Evolutionary conservation across 306 rosid genomes (phyloP).

Genomic region (Arachis hypogaea): DNA sequence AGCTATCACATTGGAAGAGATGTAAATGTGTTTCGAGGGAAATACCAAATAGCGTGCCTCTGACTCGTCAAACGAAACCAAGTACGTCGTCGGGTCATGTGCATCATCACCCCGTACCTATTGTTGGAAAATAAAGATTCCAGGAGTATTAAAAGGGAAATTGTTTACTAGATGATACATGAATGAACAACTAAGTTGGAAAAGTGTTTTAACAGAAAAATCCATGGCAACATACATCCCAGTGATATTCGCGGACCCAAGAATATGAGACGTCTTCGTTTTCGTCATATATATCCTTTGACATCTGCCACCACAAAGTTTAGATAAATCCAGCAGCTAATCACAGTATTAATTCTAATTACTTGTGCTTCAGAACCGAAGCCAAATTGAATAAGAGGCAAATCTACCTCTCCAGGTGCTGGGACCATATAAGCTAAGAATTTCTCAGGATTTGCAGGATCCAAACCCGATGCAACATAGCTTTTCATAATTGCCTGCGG

Average conservation of each 20-base stretch:
- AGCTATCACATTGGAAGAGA: not conserved
- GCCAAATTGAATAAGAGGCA: conserved; percentile 15
- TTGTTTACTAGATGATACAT: not conserved
- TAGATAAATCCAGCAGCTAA: conserved; percentile 33
- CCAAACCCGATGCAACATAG: conserved; percentile 68
- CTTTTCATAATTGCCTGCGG: conserved; percentile 92
- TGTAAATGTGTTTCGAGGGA: conserved; percentile 21
- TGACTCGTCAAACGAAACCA: conserved; percentile 82
- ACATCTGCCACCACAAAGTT: conserved; percentile 68
- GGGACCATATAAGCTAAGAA: conserved; percentile 97
- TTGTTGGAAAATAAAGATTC: conserved; percentile 12
- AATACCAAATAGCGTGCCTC: conserved; percentile 89
- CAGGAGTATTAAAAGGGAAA: conserved; percentile 29
- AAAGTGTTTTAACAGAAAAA: not conserved
- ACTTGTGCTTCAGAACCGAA: conserved; percentile 18
- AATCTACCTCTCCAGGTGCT: conserved; percentile 80
- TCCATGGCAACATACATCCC: conserved; percentile 71
- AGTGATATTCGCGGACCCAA: conserved; percentile 93
- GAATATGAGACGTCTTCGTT: conserved; percentile 77
- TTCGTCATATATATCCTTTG: conserved; percentile 85
- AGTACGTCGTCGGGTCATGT: conserved; percentile 77
- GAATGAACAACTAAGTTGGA: not conserved
- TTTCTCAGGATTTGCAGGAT: conserved; percentile 79
- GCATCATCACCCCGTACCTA: conserved; percentile 91
- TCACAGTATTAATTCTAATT: conserved; percentile 8